phyloP scores from a whole-genome alignment of 371 early-diverging fungal genomes.

The Smittium mucronatum region DNA sequence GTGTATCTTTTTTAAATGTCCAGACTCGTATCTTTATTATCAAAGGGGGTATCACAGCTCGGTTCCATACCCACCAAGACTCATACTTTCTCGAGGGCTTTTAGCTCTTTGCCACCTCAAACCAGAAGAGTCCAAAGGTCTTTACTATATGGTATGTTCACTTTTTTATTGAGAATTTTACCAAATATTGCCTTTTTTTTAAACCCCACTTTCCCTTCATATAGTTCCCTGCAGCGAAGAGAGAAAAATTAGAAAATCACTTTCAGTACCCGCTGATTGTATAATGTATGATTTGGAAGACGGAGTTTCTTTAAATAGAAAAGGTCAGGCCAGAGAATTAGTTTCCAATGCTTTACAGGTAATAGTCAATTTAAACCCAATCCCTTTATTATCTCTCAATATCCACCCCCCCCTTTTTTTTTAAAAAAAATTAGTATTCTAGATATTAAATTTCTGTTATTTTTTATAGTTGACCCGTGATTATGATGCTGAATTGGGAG shows the following conservation, averaged over 20 bases:
- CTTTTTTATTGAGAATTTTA: background rate
- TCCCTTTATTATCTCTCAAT: background rate
- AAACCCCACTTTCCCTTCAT: conserved; percentile 3
- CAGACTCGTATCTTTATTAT: too few species aligned
- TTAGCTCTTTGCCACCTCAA: too few species aligned
- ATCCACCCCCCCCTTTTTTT: background rate
- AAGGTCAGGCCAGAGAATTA: conserved; percentile 60
- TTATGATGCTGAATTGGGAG: conserved; percentile 61
- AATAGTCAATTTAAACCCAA: conserved; percentile 12
- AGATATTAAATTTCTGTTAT: background rate
- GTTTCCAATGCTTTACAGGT: conserved; percentile 63
- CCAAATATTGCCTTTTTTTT: background rate
- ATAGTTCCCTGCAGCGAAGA: conserved; percentile 79
- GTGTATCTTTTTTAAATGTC: too few species aligned
- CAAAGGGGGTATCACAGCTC: too few species aligned
- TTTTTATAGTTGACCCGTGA: conserved; percentile 8
- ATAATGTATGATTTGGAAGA: conserved; percentile 87
- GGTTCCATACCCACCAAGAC: too few species aligned
- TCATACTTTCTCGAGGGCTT: too few species aligned
- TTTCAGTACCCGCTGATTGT: conserved; percentile 55
- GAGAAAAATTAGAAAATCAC: conserved; percentile 69
- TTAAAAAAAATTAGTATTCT: background rate
- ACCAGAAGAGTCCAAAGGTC: conserved; percentile 7
- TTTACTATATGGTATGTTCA: conserved; percentile 6
- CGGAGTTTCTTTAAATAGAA: conserved; percentile 67